These are phyloP conservation scores for Mrakia hoshinonis DNA, from an alignment of 768 basidiomycete species.

Conservation along the genomic window DNA sequence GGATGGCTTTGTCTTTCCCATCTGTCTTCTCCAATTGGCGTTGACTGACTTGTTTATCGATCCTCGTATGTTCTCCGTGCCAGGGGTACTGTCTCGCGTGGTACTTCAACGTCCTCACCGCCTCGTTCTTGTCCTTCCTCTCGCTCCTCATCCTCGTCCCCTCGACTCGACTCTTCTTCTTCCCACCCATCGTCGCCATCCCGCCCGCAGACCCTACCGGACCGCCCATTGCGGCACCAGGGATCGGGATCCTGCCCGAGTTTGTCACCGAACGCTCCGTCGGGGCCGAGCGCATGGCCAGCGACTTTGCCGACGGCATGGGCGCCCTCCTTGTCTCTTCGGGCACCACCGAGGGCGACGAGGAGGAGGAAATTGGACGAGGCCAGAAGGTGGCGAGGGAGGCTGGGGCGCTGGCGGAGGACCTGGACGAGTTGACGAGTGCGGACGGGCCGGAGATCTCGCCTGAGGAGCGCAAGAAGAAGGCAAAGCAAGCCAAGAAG, in stretches of 20 bases:
- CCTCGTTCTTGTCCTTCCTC: conserved; percentile 39
- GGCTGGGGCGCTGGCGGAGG: conserved; percentile 33
- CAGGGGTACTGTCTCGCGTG: conserved; percentile 43
- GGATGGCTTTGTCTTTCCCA: too few relatives aligned
- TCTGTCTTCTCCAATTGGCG: neutral
- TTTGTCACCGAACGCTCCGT: neutral
- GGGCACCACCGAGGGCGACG: conserved; percentile 13
- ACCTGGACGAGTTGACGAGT: conserved; percentile 31
- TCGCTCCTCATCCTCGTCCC: conserved; percentile 43
- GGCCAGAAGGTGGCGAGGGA: conserved; percentile 32
- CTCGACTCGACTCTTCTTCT: conserved; percentile 39
- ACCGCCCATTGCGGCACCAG: conserved; percentile 41
- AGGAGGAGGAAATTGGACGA: conserved; percentile 26
- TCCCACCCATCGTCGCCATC: conserved; percentile 42
- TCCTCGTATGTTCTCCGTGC: neutral
- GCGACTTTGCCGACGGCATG: conserved; percentile 13
- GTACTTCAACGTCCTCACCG: conserved; percentile 42
- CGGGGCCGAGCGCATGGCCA: conserved; percentile 37
- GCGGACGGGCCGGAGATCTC: neutral
- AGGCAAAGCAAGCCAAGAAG: neutral
- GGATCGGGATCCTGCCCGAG: neutral
- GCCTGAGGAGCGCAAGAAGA: neutral
- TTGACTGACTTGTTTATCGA: neutral
- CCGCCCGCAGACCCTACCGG: conserved; percentile 31
- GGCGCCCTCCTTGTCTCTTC: neutral